Evolutionary conservation across 495 filamentous ascomycete genomes (phyloP).

Genomic region (Cenococcum geophilum): DNA sequence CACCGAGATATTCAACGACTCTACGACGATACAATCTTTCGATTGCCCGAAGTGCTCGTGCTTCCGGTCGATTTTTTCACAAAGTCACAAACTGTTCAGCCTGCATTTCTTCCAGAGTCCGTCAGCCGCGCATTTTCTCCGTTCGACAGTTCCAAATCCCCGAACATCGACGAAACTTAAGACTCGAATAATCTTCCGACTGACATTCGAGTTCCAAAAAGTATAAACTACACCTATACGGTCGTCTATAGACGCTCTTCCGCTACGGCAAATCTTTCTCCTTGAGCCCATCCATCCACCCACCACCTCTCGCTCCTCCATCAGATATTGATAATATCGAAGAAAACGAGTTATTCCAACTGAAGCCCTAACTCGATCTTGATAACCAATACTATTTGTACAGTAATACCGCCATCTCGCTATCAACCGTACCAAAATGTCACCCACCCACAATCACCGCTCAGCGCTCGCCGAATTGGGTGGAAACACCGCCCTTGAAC

Average conservation of each 20-base stretch:
- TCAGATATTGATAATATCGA: background rate
- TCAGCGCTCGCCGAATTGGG: constrained; percentile 15
- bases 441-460: constrained; percentile 9
- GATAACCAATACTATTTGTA: too few relatives aligned
- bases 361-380: too few relatives aligned
- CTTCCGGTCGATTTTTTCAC: constrained; percentile 8
- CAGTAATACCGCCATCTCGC: too few relatives aligned
- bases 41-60: constrained; percentile 40
- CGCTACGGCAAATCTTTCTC: background rate
- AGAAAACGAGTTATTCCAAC: too few relatives aligned
- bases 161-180: constrained; percentile 23
- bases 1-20: constrained; percentile 67
- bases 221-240: constrained; percentile 20
- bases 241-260: constrained; percentile 4
- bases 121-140: constrained; percentile 18
- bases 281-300: background rate
- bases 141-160: constrained; percentile 15
- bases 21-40: constrained; percentile 73
- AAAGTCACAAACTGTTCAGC: constrained; percentile 21
- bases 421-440: constrained; percentile 9
- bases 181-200: constrained; percentile 19
- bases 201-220: constrained; percentile 26
- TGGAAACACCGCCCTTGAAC: constrained; percentile 21
- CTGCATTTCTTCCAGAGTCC: constrained; percentile 14
- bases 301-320: background rate